These are phyloP conservation scores for Petunia secreta DNA, from an alignment of 257 asterid species.

Conservation along the genomic window DNA sequence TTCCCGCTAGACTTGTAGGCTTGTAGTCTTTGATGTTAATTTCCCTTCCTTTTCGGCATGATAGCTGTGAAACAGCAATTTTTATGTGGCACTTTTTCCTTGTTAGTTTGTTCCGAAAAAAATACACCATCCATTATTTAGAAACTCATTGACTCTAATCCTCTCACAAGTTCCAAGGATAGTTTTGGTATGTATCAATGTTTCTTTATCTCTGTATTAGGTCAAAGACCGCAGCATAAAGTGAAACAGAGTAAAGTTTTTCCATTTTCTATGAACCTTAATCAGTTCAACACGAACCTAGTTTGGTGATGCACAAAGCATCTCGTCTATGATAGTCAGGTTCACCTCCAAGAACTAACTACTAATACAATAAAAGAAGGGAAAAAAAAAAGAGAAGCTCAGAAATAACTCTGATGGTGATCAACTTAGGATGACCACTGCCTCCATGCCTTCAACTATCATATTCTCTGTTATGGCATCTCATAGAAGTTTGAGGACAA, in stretches of 20 bases:
- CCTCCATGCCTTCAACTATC: background rate
- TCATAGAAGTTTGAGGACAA: background rate
- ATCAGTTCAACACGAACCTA: background rate
- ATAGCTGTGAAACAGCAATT: background rate
- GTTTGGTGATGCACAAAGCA: background rate
- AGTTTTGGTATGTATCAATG: too few relatives aligned
- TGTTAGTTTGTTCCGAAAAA: too few relatives aligned
- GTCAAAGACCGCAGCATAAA: too few relatives aligned
- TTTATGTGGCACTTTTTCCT: too few relatives aligned
- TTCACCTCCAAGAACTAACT: background rate
- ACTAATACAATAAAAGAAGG: background rate
- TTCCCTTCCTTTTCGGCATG: background rate
- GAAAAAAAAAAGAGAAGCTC: background rate
- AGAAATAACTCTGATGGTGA: background rate
- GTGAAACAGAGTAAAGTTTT: too few relatives aligned
- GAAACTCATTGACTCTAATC: too few relatives aligned
- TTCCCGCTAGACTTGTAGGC: background rate
- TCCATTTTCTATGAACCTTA: background rate
- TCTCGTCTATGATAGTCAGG: background rate
- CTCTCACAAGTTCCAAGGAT: too few relatives aligned
- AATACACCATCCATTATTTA: too few relatives aligned
- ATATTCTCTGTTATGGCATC: too few relatives aligned
- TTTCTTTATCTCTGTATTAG: too few relatives aligned
- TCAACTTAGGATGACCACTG: background rate
- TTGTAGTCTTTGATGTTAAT: background rate